These are phyloP conservation scores for Moesziomyces sp. DNA, from an alignment of 1,284 basidiomycete species.

Conservation along the genomic window DNA sequence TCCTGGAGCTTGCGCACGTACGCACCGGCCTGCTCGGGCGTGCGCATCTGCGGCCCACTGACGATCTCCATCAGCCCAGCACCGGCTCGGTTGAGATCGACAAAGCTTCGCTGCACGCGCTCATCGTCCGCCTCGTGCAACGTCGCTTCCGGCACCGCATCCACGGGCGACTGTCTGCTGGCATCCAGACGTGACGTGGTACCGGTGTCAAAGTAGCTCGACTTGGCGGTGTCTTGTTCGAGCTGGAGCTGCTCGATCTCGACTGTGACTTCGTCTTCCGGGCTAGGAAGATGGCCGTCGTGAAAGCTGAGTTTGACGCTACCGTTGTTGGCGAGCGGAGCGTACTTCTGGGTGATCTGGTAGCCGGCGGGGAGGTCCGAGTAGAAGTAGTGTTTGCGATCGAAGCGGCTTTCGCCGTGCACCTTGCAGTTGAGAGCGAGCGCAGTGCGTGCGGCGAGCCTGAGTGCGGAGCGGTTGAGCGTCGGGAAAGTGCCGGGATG, in stretches of 20 bases:
- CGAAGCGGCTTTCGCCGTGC: slow-evolving; percentile 68
- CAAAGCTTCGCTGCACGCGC: slow-evolving; percentile 68
- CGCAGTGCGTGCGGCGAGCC: slow-evolving; percentile 83
- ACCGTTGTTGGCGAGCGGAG: slow-evolving; percentile 83
- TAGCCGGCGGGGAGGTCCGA: slow-evolving; percentile 92
- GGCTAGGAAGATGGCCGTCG: slow-evolving; percentile 63
- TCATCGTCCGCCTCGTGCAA: slow-evolving; percentile 69
- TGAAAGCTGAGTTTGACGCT: slow-evolving; percentile 71
- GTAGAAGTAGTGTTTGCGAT: slow-evolving; percentile 99
- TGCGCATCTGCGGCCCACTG: slow-evolving; percentile 88
- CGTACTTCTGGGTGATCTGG: slow-evolving; percentile 96
- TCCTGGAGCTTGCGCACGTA: slow-evolving; percentile 88
- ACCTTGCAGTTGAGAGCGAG: slow-evolving; percentile 81
- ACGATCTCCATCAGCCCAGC: slow-evolving; percentile 94
- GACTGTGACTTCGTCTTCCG: slow-evolving; percentile 71
- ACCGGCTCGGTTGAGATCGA: slow-evolving; percentile 93
- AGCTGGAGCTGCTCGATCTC: slow-evolving; percentile 93
- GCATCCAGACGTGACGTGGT: slow-evolving; percentile 65
- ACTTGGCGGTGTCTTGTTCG: slow-evolving; percentile 97
- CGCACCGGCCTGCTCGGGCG: slow-evolving; percentile 88
- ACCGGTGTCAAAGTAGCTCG: slow-evolving; percentile 71
- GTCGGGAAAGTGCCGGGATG: slow-evolving; percentile 88
- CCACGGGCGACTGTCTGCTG: background rate
- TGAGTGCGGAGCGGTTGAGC: slow-evolving; percentile 82
- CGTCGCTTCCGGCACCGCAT: background rate